A percentile compares a stretch with the other conserved stretches of the same genome.
phyloP scores from a whole-genome alignment of 2,329 filamentous ascomycete genomes.

The Dothistroma septosporum region DNA sequence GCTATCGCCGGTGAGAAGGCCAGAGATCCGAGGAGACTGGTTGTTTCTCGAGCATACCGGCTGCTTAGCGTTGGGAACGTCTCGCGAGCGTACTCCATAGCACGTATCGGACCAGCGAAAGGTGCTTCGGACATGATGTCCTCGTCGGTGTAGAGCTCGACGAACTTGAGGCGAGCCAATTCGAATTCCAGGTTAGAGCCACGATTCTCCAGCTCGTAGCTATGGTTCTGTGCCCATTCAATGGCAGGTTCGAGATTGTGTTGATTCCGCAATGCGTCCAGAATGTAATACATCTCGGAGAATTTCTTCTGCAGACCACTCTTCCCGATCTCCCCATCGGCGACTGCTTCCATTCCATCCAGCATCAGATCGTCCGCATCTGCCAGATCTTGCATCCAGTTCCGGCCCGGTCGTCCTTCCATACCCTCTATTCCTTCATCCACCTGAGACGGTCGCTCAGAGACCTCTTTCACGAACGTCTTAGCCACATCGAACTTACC shows the following conservation, averaged over 20 bases:
- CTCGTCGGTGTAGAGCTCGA: conserved; percentile 69
- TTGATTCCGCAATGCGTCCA: conserved; percentile 67
- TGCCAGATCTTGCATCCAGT: conserved; percentile 23
- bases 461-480: conserved; percentile 74
- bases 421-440: conserved; percentile 3
- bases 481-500: conserved; percentile 86
- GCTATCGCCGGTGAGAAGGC: conserved; percentile 71
- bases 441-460: conserved; percentile 21
- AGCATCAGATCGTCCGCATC: conserved; percentile 21
- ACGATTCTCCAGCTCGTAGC: conserved; percentile 65
- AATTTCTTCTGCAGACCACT: conserved; percentile 71
- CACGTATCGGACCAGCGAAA: conserved; percentile 57
- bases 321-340: conserved; percentile 12
- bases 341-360: conserved; percentile 17
- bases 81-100: conserved; percentile 69
- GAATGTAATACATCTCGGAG: conserved; percentile 82
- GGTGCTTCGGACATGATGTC: conserved; percentile 41
- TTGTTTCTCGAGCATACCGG: conserved; percentile 73
- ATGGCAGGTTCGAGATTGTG: conserved; percentile 80
- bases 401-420: conserved; percentile 11
- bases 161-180: conserved; percentile 80
- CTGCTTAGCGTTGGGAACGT: conserved; percentile 71
- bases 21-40: conserved; percentile 76
- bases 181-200: conserved; percentile 96
- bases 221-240: conserved; percentile 73